Evolutionary conservation across 2,329 filamentous ascomycete species (phyloP), one percentile per base, ranked within the genome.

Genomic region (Ilyonectria destructans): DNA sequence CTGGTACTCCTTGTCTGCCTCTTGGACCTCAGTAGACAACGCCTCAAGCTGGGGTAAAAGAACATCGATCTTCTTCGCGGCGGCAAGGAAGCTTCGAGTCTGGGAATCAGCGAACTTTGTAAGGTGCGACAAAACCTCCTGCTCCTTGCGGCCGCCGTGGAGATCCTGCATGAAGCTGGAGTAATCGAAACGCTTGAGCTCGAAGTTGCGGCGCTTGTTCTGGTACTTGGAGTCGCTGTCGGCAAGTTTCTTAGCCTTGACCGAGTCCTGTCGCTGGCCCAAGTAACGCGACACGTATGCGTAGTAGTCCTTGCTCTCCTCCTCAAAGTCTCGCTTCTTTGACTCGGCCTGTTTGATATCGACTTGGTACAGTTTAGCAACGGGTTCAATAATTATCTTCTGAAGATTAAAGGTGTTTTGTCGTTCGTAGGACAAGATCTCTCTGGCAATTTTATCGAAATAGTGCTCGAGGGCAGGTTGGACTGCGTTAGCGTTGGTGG

Each of bases 141-240:
- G 96, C 77, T 99, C 96, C 80, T 98, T 99, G 70, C 96, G 92
- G n/a, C 96, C 96, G 33, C 96, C 96, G 71, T 98, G 96, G n/a
- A 99, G 87, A 84, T 99, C 96, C 77, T 98, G 96, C 93, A 99
- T 97, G 78, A 98, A 99, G 15, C 94, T 97, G 3, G 96, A 98
- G 80, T 99, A 99, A 81, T 99, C 97, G 77, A 99, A 99, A 10
- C 97, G 92, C 84, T 97, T 98, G 65, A 99, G 87, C 84, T 99
- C 96, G 77, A 99, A 99, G 74, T 95, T 97, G 51, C 94, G 91
- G 72, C 95, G 90, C 84, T 98, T 98, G 52, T 88, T 91, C 80
- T 98, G 96, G 78, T 98, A 99, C 79, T 99, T 99, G 35, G 93
- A 93, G 80, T 99, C 96, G 75, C 95, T 98, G 75, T 98, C 95